Conservation (phyloP, 202 grass and related monocot species). For the Schoenoplectus tabernaemontani region DNA sequence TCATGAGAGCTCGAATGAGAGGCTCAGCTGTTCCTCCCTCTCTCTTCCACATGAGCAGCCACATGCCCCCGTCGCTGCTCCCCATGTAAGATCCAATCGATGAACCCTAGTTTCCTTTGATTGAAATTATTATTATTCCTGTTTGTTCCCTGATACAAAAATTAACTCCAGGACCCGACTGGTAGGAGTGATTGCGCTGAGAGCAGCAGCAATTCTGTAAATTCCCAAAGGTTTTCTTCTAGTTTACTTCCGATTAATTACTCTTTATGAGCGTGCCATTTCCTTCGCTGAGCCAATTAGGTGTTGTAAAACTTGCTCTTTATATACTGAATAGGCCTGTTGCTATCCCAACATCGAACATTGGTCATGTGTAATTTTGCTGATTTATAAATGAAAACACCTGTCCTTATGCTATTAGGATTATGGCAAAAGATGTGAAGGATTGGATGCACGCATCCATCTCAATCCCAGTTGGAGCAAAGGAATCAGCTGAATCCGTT, state of each 20-base stretch:
- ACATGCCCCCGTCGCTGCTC: neutral
- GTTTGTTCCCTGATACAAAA: neutral
- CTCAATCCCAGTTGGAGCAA: conserved; percentile 24
- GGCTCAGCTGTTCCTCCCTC: conserved; percentile 1
- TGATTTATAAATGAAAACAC: neutral
- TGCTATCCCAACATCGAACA: neutral
- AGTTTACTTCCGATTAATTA: neutral
- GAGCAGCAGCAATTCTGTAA: neutral
- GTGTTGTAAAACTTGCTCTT: neutral
- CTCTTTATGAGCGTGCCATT: neutral
- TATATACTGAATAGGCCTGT: neutral
- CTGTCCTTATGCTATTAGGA: conserved; percentile 11
- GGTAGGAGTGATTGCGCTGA: neutral
- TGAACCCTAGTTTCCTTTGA: neutral
- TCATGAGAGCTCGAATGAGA: conserved; percentile 74
- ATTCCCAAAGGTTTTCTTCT: conserved; percentile 12
- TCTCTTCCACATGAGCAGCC: conserved; percentile 15
- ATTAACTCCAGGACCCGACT: neutral
- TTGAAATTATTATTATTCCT: neutral
- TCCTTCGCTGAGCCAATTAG: neutral
- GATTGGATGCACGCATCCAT: conserved; percentile 60
- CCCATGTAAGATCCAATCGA: conserved; percentile 15
- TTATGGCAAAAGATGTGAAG: conserved; percentile 36
- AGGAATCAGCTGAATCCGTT: conserved; percentile 36
- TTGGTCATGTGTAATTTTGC: neutral